These are phyloP conservation scores for Erodium moschatum DNA, from an alignment of 441 rosid genomes.

Conservation along the genomic window DNA sequence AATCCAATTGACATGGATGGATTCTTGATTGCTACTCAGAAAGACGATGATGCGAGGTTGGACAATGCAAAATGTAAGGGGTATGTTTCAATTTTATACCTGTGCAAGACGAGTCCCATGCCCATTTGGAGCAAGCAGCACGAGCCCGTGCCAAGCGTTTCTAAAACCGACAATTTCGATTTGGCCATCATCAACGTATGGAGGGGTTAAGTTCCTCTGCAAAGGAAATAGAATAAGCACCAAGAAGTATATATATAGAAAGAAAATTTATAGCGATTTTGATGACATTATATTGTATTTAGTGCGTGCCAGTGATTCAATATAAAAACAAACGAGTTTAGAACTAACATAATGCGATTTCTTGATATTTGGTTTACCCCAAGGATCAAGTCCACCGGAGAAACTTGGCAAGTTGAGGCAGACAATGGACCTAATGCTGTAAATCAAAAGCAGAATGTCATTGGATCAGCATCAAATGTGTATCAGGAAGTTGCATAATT, in stretches of 20 bases:
- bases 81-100: constrained; percentile 27
- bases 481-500: too few relatives aligned
- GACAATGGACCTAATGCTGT: constrained; percentile 81
- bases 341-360: constrained; percentile 48
- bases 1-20: too few relatives aligned
- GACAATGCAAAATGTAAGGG: neutral
- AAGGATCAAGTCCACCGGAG: constrained; percentile 87
- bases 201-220: constrained; percentile 78
- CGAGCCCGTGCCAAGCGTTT: constrained; percentile 96
- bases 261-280: neutral
- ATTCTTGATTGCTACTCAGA: too few relatives aligned
- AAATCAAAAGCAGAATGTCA: neutral
- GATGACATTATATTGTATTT: too few relatives aligned
- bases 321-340: constrained; percentile 5
- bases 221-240: constrained; percentile 6
- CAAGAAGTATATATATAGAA: neutral
- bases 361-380: constrained; percentile 68
- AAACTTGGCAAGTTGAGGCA: constrained; percentile 93
- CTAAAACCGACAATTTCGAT: constrained; percentile 88
- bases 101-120: constrained; percentile 95
- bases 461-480: too few relatives aligned
- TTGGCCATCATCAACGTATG: constrained; percentile 77
- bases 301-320: neutral
- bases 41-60: too few relatives aligned
- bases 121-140: constrained; percentile 73